These are phyloP conservation scores for Ostreobium quekettii DNA, from an alignment of 139 green algal genomes.

Conservation along the genomic window DNA sequence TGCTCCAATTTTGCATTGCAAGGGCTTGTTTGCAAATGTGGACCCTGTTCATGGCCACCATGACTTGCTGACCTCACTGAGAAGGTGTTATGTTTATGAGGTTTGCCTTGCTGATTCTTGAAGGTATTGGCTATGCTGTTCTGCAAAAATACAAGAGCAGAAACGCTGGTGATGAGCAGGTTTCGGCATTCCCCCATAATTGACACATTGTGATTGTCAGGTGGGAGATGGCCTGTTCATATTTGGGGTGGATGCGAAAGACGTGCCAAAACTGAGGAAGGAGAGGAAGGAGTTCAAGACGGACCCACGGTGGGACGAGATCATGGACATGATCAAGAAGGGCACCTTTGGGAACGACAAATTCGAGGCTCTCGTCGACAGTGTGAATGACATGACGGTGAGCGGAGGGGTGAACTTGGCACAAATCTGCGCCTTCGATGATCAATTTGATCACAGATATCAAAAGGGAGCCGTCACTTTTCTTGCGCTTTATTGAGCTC, in stretches of 20 bases:
- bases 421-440: neutral
- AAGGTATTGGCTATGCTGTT: too few relatives aligned
- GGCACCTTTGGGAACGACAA: constrained; percentile 87
- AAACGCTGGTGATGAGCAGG: too few relatives aligned
- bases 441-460: too few relatives aligned
- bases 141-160: too few relatives aligned
- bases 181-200: neutral
- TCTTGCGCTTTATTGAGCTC: too few relatives aligned
- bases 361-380: constrained; percentile 85
- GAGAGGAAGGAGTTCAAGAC: constrained; percentile 79
- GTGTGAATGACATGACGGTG: constrained; percentile 72
- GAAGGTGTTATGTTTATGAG: too few relatives aligned
- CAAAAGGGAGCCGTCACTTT: too few relatives aligned
- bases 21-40: too few relatives aligned
- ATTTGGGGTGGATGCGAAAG: constrained; percentile 38
- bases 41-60: too few relatives aligned
- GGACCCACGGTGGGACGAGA: constrained; percentile 47
- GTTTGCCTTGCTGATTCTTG: too few relatives aligned
- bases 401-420: neutral
- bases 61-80: too few relatives aligned
- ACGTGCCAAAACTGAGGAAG: constrained; percentile 61
- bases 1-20: too few relatives aligned
- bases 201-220: neutral
- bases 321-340: constrained; percentile 51
- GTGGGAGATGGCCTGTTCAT: constrained; percentile 34